These are phyloP conservation scores for Talaromyces sp. DNA, from an alignment of 2,329 filamentous ascomycete genomes.

Conservation along the genomic window DNA sequence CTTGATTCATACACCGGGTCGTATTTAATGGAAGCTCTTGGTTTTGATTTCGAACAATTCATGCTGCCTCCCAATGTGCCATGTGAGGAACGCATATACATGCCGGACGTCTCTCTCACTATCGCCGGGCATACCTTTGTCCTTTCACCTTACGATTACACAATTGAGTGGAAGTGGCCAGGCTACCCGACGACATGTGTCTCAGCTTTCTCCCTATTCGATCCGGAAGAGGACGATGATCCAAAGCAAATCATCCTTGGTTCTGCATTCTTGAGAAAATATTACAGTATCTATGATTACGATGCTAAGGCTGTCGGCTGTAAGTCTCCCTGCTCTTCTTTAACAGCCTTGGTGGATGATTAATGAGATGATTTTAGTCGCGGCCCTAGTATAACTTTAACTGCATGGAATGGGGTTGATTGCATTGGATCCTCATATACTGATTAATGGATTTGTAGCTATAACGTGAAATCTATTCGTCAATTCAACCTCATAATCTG, in stretches of 20 bases:
- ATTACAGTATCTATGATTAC: slow-evolving; percentile 8
- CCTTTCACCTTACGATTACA: slow-evolving; percentile 5
- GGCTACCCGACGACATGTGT: neutral
- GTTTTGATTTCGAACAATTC: neutral
- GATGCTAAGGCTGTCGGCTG: slow-evolving; percentile 2
- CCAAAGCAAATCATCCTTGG: slow-evolving; percentile 8
- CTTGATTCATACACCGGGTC: neutral
- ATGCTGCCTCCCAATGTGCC: slow-evolving; percentile 1
- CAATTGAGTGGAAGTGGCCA: slow-evolving; percentile 1
- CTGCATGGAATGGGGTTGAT: neutral
- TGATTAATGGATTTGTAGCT: neutral
- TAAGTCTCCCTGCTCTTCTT: slow-evolving; percentile 4
- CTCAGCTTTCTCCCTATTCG: slow-evolving; percentile 3
- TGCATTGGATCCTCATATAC: neutral
- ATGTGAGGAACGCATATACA: neutral
- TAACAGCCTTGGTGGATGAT: neutral
- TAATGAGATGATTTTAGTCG: neutral
- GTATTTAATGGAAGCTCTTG: neutral
- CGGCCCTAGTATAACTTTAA: neutral
- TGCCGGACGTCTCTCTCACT: slow-evolving; percentile 10
- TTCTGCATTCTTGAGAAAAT: slow-evolving; percentile 10
- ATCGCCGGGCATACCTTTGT: slow-evolving; percentile 9
- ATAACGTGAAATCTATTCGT: neutral
- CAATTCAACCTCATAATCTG: neutral
- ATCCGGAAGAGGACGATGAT: neutral